Percentiles rank a stretch among this genome's conserved stretches.
Evolutionary conservation across 2,329 filamentous ascomycete genomes (phyloP).

Genomic region (Penicillium sp.): DNA sequence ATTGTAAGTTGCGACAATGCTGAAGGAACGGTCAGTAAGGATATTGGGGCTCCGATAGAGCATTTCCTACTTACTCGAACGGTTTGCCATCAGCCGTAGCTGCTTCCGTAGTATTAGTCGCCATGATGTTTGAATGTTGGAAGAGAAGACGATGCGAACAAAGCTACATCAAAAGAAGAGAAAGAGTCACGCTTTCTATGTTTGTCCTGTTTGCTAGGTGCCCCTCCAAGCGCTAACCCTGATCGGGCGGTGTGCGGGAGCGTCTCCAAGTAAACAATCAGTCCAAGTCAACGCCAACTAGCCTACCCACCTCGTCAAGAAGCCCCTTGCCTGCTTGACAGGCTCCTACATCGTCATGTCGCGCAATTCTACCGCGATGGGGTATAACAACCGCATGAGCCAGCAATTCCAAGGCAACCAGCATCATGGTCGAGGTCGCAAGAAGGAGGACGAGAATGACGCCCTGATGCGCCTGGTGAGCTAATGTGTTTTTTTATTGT

Average conservation of each 20-base stretch:
- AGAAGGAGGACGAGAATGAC: conserved; percentile 57
- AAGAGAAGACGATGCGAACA: conserved; percentile 9
- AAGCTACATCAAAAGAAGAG: conserved; percentile 4
- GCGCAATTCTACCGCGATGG: conserved; percentile 36
- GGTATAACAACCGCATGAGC: conserved; percentile 52
- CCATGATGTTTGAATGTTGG: conserved; percentile 26
- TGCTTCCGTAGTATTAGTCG: conserved; percentile 22
- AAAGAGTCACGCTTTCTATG: conserved; percentile 29
- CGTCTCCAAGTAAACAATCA: conserved; percentile 36
- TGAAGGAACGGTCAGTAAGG: conserved; percentile 28
- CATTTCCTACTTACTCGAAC: conserved; percentile 37
- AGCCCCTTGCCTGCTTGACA: conserved; percentile 8
- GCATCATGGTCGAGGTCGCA: conserved; percentile 47
- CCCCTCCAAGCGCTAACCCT: conserved; percentile 36
- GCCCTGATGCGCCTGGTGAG: conserved; percentile 56
- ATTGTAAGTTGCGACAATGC: conserved; percentile 64
- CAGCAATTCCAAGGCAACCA: conserved; percentile 51
- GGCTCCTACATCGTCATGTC: neutral
- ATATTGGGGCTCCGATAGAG: neutral
- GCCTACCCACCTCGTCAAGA: conserved; percentile 7
- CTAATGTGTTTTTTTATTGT: neutral
- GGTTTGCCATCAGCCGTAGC: conserved; percentile 29
- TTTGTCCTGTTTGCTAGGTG: conserved; percentile 39
- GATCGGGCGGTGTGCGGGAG: conserved; percentile 23
- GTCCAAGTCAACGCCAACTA: conserved; percentile 23